Base-by-base conservation (phyloP, 352 stramenopile genomes). In the Phytopythium aichiense region DNA sequence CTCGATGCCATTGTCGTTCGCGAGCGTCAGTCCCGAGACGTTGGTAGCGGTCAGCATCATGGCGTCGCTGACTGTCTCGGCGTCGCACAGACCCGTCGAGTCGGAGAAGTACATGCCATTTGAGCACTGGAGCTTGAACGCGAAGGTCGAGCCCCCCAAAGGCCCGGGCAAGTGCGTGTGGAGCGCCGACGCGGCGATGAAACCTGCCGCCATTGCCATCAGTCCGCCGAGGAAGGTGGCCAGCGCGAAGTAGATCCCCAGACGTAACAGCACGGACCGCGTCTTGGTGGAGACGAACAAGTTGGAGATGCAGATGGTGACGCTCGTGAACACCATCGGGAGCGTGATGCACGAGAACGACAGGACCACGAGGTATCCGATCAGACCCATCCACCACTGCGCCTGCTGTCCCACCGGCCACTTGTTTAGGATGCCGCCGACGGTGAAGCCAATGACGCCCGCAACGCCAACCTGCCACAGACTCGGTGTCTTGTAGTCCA, bases 311-410 rank as follows among this genome's bases (percentile, higher is more conserved):
- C 76, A 83, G 43, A 82, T 83, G 22, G 74, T 84, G 57, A 88
- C 72, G 38, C 69, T 87, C n/a, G 80, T 88, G 69, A 88, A 89
- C 50, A 89, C 80, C n/a, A 89, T 68, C 40, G 77, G 80, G 18
- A 89, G 56, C 22, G 76, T 79, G 56, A 89, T 68, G 56, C 80
- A 88, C 60, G 84, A 74, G 30, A 87, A 61, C 1, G 63, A 57
- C 13, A 61, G 59, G 20, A 79, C 67, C 56, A 76, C 71, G 7
- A 87, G 56, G 42, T 51, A 66, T 2, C 80, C 77, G 3, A 74
- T 7, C 8, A 79, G 12, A 22, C 72, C 74, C 37, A 87, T 74
- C 78, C 76, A 87, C 22, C 67, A 45, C 57, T 80, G 62, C 2
- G 46, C 67, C 23, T 63, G 72, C 18, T 30, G 40, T 22, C 31